Evolutionary conservation across 345 rosid species (phyloP), one percentile per base, ranked within the genome.

Genomic region (Noccaea bulbosa): DNA sequence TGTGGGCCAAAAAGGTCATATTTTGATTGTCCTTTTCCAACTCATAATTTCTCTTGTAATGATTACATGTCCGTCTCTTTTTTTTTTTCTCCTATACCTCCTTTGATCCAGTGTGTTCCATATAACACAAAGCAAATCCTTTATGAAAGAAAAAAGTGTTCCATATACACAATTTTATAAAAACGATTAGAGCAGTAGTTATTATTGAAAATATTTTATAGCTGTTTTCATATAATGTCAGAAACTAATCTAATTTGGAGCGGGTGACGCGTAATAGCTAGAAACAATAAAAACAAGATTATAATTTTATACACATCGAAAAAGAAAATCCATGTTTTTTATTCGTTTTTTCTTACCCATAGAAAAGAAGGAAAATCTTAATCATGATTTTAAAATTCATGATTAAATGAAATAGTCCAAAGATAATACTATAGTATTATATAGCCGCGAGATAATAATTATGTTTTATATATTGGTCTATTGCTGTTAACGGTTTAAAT

Each of bases 1-100:
- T 66, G 93, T 85, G 93, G 93, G 91, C 85, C 69, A 70, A 82
- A 71, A 83, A 78, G 39, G 65, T 84, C 81, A 61, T 62, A 55
- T 81, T 83, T 84, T 52, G 81, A 73, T 77, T 81, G 85, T 85
- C 87, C 80, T 87, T 81, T 84, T 84, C 83, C 81, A 55, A 41
- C 77, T 78, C 85, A 80, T 86, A 4, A 79, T 79, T 55, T 72
- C 74, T 60, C 64, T 56, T 73, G 85, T 78, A 83, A 92, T 86
- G 76, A 87, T 87, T 86, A 46, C 35, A 16, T 51, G 32, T 27
- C 30, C 30, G 30, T 27, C 30, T 27, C 30, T 64, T 43, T 59
- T 14, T 47, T 39, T 70, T 61, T 78, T 46, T 16, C 2, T 0
- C 2, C 62, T 67, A 48, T 73, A 47, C 37, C 69, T 75, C 37